Percentiles rank a stretch among this genome's conserved stretches.
Evolutionary conservation across 2,329 filamentous ascomycete genomes (phyloP).

Genomic region (Cladosporium sp.): DNA sequence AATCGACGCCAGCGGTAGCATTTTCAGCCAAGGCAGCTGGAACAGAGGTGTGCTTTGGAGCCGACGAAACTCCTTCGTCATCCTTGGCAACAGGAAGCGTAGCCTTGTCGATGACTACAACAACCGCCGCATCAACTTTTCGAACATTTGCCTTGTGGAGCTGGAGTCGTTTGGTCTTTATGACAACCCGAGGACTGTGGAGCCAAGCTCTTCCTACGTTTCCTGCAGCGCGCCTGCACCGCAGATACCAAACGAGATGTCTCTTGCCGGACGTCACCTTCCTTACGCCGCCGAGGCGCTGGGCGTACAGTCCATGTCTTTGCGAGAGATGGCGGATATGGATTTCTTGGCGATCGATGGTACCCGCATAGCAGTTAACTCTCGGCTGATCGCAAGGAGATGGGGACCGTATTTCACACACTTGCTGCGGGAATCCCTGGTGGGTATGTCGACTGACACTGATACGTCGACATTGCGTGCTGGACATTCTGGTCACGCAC

Average conservation of each 20-base stretch:
- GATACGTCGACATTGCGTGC: constrained; percentile 72
- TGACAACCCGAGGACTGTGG: constrained; percentile 78
- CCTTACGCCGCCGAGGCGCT: constrained; percentile 76
- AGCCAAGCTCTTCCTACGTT: constrained; percentile 74
- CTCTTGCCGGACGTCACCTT: constrained; percentile 69
- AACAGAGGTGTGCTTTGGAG: constrained; percentile 93
- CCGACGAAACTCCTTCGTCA: constrained; percentile 88
- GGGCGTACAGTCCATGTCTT: constrained; percentile 68
- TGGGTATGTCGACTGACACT: constrained; percentile 58
- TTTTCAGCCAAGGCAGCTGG: constrained; percentile 97
- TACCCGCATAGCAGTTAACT: constrained; percentile 89
- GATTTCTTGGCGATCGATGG: constrained; percentile 88
- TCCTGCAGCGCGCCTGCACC: constrained; percentile 65
- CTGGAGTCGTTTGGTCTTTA: constrained; percentile 95
- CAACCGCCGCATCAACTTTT: constrained; percentile 94
- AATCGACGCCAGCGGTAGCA: constrained; percentile 88
- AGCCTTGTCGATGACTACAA: constrained; percentile 98
- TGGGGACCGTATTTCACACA: constrained; percentile 98
- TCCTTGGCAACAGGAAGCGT: constrained; percentile 86
- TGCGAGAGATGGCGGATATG: constrained; percentile 92
- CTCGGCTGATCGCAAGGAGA: constrained; percentile 73
- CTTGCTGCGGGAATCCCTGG: constrained; percentile 69
- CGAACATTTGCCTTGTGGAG: constrained; percentile 93
- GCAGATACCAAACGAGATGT: constrained; percentile 34
- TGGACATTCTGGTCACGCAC: constrained; percentile 42